phyloP scores from a whole-genome alignment of 164 flowering plant species.

The Hamamelis virginiana region DNA sequence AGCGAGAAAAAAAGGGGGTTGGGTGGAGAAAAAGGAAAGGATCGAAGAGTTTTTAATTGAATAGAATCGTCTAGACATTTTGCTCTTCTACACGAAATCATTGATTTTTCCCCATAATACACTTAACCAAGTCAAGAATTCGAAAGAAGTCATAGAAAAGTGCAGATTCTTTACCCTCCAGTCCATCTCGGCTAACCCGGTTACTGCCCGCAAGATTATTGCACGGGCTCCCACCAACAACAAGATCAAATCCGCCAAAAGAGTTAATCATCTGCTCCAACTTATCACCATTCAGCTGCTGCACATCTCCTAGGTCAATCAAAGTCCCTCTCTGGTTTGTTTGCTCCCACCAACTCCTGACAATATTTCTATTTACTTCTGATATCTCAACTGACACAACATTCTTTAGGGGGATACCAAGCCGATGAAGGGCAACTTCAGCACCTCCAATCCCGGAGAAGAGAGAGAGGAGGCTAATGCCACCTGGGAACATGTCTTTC shows the following conservation, averaged over 20 bases:
- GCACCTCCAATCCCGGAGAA: constrained; percentile 94
- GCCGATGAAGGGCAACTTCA: constrained; percentile 87
- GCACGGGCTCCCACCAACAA: constrained; percentile 90
- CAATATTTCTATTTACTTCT: constrained; percentile 62
- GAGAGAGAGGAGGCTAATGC: constrained; percentile 72
- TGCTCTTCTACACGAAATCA: constrained; percentile 5
- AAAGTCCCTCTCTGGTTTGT: constrained; percentile 71
- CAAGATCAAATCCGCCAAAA: constrained; percentile 74
- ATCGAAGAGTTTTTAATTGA: not conserved
- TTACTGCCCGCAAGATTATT: constrained; percentile 87
- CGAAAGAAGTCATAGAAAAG: constrained; percentile 72
- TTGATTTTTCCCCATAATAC: constrained; percentile 31
- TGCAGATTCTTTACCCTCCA: constrained; percentile 79
- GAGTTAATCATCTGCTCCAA: constrained; percentile 44
- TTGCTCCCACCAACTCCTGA: constrained; percentile 88
- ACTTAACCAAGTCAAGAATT: constrained; percentile 58
- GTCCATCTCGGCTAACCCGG: constrained; percentile 72
- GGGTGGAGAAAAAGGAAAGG: too few species aligned
- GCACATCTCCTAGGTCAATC: constrained; percentile 59
- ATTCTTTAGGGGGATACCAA: constrained; percentile 70
- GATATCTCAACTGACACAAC: constrained; percentile 89
- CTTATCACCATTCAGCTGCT: constrained; percentile 36
- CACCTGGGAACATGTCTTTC: constrained; percentile 61
- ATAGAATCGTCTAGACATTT: not conserved
- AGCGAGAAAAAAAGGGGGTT: not conserved